Base-by-base conservation (phyloP, 176 grass and related monocot genomes). In the Oryza meridionalis region DNA sequence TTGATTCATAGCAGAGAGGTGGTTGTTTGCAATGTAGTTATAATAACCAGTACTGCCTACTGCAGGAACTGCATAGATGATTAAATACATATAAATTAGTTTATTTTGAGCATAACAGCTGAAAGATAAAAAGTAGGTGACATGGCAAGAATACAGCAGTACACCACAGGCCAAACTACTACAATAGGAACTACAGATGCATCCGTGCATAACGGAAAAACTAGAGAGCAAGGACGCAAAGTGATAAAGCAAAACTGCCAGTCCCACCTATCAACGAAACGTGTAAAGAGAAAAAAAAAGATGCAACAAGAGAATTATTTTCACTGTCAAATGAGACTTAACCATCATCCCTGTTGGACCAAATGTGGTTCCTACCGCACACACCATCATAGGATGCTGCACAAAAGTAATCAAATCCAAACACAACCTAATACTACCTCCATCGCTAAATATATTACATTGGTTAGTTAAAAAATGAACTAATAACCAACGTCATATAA, bases 1-100 rank as follows among this genome's bases (percentile, higher is more conserved):
- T 78, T 88, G 82, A 78, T 82, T 86, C 75, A 92, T 68, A 70
- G 43, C 66, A 70, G 69, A 26, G 21, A 82, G 33, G 13, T 86
- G n/a, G 79, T 45, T 73, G 10, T 88, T 88, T 58, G 63, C 90
- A 70, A 21, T 58, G 42, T 83, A 78, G 46, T 80, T 85, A 63
- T 61, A 72, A 80, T 85, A 85, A 83, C 78, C 86, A 69, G 75
- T 45, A 67, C 55, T 81, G 19, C 73, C 78, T 35, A 72, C 78
- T 38, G 74, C 40, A 14, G 79, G 83, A 45, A 76, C 86, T 79
- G 59, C 86, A 82, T 73, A 53, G 26, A 76, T 4, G 47, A 49
- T n/a, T 22, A 47, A 40, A 86, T 35, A 66, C 38, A 78, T 27
- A 25, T 42, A 21, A 22, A 53, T 69, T 11, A 25, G 15, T 47